Percentiles rank a stretch among this genome's conserved stretches.
Evolutionary conservation across 2,329 filamentous ascomycete species (phyloP).

Genomic region (Sclerotinia nivalis): DNA sequence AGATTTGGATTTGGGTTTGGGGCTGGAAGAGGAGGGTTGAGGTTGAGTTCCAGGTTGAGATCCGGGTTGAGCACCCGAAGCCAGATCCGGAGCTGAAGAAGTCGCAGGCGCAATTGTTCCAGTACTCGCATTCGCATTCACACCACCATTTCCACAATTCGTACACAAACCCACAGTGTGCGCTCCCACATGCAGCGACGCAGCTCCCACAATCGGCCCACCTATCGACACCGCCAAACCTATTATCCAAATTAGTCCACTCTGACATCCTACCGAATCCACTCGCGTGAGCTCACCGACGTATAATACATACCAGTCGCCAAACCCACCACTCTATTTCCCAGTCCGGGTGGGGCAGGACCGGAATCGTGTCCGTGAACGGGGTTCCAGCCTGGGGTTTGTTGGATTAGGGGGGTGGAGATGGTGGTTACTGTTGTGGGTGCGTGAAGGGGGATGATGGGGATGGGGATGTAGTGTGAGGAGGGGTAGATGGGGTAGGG

Average conservation of each 20-base stretch:
- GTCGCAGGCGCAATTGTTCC: background rate
- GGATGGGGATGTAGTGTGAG: background rate
- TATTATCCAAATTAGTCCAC: background rate
- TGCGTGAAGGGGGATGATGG: background rate
- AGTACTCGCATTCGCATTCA: too few relatives aligned
- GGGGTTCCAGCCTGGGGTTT: background rate
- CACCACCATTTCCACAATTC: background rate
- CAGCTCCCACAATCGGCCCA: background rate
- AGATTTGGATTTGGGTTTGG: background rate
- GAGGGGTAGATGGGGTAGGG: background rate
- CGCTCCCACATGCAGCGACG: background rate
- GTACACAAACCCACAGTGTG: background rate
- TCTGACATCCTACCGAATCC: too few relatives aligned
- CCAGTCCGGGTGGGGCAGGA: background rate
- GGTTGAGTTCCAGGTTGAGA: too few relatives aligned
- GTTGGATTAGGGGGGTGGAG: background rate
- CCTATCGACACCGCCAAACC: background rate
- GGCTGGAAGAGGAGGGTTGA: background rate
- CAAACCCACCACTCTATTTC: background rate
- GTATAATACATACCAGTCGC: conserved; percentile 8
- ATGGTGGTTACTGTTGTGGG: background rate
- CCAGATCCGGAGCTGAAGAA: background rate
- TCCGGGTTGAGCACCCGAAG: too few relatives aligned
- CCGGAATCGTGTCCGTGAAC: background rate
- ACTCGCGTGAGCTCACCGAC: background rate